Evolutionary conservation across 352 stramenopile genomes (phyloP).

Genomic region (Pythium aphanidermatum): DNA sequence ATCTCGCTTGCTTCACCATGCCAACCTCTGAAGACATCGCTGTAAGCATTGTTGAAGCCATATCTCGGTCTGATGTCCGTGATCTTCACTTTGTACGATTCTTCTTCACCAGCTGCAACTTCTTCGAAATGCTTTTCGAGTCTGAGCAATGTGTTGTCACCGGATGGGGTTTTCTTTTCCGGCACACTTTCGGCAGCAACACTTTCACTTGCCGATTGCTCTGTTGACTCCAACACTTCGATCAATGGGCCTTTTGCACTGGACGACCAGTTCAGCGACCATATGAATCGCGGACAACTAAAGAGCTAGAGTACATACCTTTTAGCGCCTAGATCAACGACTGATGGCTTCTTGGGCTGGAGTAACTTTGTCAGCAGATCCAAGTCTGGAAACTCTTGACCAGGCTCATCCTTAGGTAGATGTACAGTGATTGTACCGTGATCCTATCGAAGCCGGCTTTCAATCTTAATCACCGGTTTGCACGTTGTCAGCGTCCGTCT

Average conservation of each 20-base stretch:
- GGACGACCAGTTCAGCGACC: too few species aligned
- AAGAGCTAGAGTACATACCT: conserved; percentile 20
- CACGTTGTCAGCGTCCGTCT: too few species aligned
- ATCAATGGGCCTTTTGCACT: conserved; percentile 58
- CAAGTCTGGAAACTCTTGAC: conserved; percentile 87
- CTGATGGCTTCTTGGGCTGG: conserved; percentile 45
- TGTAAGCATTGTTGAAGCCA: conserved; percentile 93
- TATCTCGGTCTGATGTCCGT: conserved; percentile 74
- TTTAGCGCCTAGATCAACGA: conserved; percentile 24
- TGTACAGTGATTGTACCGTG: conserved; percentile 92
- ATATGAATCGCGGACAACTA: too few species aligned
- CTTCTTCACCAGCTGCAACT: conserved; percentile 14
- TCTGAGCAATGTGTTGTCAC: conserved; percentile 35
- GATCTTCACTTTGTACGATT: conserved; percentile 25
- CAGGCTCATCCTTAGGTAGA: conserved; percentile 84
- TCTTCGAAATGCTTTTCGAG: conserved; percentile 36
- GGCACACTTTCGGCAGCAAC: not conserved
- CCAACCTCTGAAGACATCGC: conserved; percentile 91
- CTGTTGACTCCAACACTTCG: conserved; percentile 61
- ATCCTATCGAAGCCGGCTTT: too few species aligned
- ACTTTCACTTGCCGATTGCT: not conserved
- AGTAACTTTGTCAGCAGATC: conserved; percentile 91
- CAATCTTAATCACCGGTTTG: too few species aligned
- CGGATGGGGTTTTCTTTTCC: too few species aligned
- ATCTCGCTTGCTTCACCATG: conserved; percentile 90